These are phyloP conservation scores for Oldenlandia corymbosa DNA, from an alignment of 257 asterid genomes.

Conservation along the genomic window DNA sequence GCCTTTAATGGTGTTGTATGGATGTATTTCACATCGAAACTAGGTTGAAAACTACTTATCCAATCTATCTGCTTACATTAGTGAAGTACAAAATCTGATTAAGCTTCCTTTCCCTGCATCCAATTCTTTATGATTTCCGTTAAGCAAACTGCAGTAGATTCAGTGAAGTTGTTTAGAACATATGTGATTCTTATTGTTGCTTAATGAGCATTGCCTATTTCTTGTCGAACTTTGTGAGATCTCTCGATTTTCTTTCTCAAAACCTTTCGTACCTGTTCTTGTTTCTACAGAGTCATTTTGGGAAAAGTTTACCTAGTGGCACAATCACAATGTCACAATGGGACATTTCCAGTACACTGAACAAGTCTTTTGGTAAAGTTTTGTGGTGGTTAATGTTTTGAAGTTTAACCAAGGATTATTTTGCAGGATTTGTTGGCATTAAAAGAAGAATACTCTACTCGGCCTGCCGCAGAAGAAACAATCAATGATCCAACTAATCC, in stretches of 20 bases:
- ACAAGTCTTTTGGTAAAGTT: background rate
- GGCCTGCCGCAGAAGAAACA: slow-evolving; percentile 90
- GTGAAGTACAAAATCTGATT: background rate
- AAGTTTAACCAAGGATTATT: background rate
- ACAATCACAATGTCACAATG: no score
- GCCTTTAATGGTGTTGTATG: background rate
- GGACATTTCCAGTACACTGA: background rate
- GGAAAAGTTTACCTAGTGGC: no score
- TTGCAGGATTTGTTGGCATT: slow-evolving; percentile 82
- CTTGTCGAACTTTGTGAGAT: background rate
- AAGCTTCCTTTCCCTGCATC: background rate
- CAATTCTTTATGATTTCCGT: background rate
- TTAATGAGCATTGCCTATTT: background rate
- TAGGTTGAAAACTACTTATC: background rate
- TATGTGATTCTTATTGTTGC: background rate
- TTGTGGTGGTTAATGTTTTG: background rate
- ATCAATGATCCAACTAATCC: slow-evolving; percentile 96
- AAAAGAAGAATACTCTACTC: slow-evolving; percentile 74
- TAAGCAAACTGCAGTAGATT: background rate
- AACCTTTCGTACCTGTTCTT: no score
- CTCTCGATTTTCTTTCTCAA: background rate
- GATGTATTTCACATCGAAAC: background rate
- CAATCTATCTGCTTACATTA: background rate
- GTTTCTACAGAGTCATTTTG: no score
- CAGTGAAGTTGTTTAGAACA: background rate